Evolutionary conservation across 768 basidiomycete genomes (phyloP), one percentile per base, ranked within the genome.

Genomic region (Leccinellum albellum): DNA sequence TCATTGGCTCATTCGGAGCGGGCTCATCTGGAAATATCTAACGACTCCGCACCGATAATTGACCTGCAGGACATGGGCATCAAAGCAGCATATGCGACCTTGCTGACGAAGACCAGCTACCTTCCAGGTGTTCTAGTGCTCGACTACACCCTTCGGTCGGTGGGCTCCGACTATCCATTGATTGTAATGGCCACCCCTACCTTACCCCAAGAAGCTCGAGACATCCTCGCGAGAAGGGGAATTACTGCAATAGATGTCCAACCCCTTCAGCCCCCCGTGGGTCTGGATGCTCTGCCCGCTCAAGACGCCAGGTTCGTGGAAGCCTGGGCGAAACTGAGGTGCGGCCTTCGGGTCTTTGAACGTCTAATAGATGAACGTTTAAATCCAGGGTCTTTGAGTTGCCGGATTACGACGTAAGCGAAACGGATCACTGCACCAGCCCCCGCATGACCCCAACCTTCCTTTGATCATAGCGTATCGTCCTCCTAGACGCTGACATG

Each of bases 401-500:
- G 55, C 72, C 68, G 5, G 83, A 86, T 67, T 93, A 82, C 69
- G 84, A 88, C 48, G 89, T 86, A 71, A 57, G 61, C 26, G 15
- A 75, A 58, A 47, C n/a, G 51, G 20, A 6, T 52, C 15, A 2
- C 31, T 50, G 3, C 20, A 29, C n/a, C 21, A 24, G 49, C n/a
- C 26, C 44, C 50, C 14, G 9, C 26, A 45, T 53, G 51, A 50
- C 24, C 40, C 37, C 46, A 13, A 33, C 35, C n/a, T n/a, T 55
- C 57, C 28, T 59, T 53, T 31, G 12, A 52, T 42, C 40, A 20
- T 53, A 92, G 89, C 82, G 88, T 24, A 69, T 95, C 54, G 87
- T 94, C 54, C 79, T 95, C 35, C 73, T 95, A 50, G 94, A 96
- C 69, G 84, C 87, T 20, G 94, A 96, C 74, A 96, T 96, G 94